Conservation (phyloP, 192 early-diverging fungal species). For the Funneliformis geosporum region DNA sequence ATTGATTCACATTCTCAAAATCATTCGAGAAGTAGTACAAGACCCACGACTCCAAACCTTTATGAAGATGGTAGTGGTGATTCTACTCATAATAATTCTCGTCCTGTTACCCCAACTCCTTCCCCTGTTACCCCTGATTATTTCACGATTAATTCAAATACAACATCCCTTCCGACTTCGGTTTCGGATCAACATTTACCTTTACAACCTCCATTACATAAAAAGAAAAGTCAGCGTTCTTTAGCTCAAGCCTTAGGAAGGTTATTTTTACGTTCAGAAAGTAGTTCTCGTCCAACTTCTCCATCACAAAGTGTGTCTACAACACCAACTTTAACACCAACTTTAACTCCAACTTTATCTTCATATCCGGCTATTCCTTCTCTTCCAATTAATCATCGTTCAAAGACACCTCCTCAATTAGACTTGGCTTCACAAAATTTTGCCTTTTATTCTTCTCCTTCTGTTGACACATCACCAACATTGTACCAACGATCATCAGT, state of each 20-base stretch:
- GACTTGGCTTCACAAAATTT: neutral
- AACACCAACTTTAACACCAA: neutral
- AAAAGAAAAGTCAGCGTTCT: conserved; percentile 19
- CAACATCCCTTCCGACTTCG: neutral
- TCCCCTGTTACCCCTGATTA: neutral
- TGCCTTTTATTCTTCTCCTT: neutral
- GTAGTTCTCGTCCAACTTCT: neutral
- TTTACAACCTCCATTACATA: neutral
- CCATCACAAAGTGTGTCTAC: neutral
- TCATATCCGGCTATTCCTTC: neutral
- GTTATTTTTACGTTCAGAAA: neutral
- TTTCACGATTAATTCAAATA: neutral
- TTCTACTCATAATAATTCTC: neutral
- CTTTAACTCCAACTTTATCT: neutral
- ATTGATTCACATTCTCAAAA: neutral
- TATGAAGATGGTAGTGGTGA: neutral
- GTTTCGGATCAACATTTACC: neutral
- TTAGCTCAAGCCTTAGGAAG: conserved; percentile 13
- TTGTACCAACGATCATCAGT: neutral
- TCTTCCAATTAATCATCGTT: neutral
- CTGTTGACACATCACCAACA: no score
- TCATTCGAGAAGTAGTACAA: neutral
- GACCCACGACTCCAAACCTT: neutral
- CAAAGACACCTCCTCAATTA: neutral
- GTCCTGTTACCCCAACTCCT: neutral